Base-by-base conservation (phyloP, 176 grass and related monocot genomes). In the Alloteropsis semialata region DNA sequence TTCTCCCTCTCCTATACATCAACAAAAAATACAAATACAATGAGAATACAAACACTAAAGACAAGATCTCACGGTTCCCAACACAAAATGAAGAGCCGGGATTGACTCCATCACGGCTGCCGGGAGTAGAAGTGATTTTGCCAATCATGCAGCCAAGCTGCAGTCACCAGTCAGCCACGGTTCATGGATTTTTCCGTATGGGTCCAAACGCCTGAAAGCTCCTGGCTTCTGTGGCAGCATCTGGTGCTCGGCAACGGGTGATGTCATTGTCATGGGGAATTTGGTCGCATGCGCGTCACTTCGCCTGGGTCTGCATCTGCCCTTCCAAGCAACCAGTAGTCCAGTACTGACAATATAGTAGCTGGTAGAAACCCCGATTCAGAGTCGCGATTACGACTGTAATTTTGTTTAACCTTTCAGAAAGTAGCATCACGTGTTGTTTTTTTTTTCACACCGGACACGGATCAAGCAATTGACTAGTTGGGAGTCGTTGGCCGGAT, bases 151-250 rank as follows among this genome's bases (percentile, higher is more conserved):
- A 64, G 3, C 58, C 3, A 48, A 53, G 32, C 30, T 41, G 33
- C 48, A 41, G 48, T 81, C 53, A 28, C 14, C 54, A 81, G 88
- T 86, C 88, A 86, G 56, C 78, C 65, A 18, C 5, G 46, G 72
- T 22, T 60, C 56, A 65, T 65, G 30, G 21, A 45, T 72, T 82
- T 82, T 86, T 86, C 74, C 73, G 18, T 49, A 65, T 77, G 73
- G 50, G 49, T 78, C 83, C 83, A 90, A 86, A 57, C 78, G 19
- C 25, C 33, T 24, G 88, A 73, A 78, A 86, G 72, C 83, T 73
- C 66, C 0, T 30, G 69, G 42, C 18, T 21, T n/a, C 51, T 36
- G 66, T 69, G 61, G 69, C 76, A 6, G 27, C 36, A 45, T 75
- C 65, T 24, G 32, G 38, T 16, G 13, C 22, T 3, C 21, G 0